Evolutionary conservation across 1,139 yeast genomes (phyloP), one percentile per base, ranked within the genome.

Genomic region (Blastobotrys arbuscula): DNA sequence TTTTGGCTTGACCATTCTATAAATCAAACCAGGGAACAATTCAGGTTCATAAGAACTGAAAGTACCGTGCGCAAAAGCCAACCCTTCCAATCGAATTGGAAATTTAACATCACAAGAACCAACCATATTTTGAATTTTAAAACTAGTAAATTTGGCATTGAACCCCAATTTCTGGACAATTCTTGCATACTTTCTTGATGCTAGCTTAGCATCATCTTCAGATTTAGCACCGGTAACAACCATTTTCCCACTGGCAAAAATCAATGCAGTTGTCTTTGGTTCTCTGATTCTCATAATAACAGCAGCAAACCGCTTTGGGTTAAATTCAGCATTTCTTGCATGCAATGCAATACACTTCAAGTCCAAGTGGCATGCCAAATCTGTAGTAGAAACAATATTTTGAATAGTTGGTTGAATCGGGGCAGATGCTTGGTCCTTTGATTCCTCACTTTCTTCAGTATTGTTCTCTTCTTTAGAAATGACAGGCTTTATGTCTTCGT

Each of bases 141-240:
- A 92, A 65, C 92, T 97, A 37, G 97, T 92, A 65, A 94, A 92
- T 62, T 72, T 72, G 48, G 76, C 98, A 65, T 90, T 88, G 73
- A 92, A 92, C 2, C 99, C 99, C 60, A 92, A 83, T 69, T 94
- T 94, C 66, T 94, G 99, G 58, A 92, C 92, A 64, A 92, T 92
- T 73, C 98, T 82, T 2, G 99, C 99, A 63, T 94, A 92, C 66
- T 92, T 92, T 71, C 98, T 81, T 26, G 97, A 89, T 1, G 98
- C 98, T 59, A 92, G 75, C 68, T 94, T 94, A 18, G 97, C 88
- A 67, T 92, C 98, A 66, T 92, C 98, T 67, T 92, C 98, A 37
- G 96, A 85, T 68, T 92, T 92, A 28, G 98, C 99, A 78, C 99
- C 99, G 34, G 98, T 92, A 24, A 92, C 99, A 59, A 92, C 99